Evolutionary conservation across 73 alveolate species (phyloP), one percentile per base, ranked within the genome.

Genomic region (Durusdinium trenchii): DNA sequence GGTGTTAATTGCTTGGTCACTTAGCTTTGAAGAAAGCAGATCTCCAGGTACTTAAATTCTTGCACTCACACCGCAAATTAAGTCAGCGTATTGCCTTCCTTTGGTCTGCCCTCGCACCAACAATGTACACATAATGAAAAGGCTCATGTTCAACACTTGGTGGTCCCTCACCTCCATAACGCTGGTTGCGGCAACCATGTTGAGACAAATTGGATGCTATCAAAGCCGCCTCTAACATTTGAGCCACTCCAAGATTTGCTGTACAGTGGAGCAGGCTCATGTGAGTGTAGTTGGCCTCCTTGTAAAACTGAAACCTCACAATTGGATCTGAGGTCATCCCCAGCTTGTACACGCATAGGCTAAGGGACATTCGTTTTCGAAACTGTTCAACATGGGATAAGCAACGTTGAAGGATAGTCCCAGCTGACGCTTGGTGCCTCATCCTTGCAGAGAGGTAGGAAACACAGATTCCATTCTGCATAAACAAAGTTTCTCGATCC

Each of bases 201-300:
- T 9, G 14, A 7, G 38, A 46, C 28, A 18, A 0, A 26, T 78
- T 1, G 38, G 14, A 38, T 38, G 32, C 87, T 20, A 78, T 78
- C 28, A 78, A 43, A 3, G 87, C 87, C 6, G 87, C 87, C 45
- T 78, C 87, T 45, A 78, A 14, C 87, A 78, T 78, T 23, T 18
- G 87, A 0, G 87, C 87, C 7, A 60, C 28, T 54, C 87, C 87
- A 28, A 12, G 26, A n/a, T 50, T 38, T 6, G 60, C 9, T 1
- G 87, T 78, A 14, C 40, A 54, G 28, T 78, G 87, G 42, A 78
- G 87, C 46, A 78, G 18, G 16, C 32, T 1, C 87, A 78, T 78
- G 3, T 42, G 36, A 0, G 87, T 14, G 45, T 38, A 78, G 30
- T 78, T 78, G 18, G 61, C 87, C 30, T 38, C 61, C 87, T 78